Evolutionary conservation across 129 eudicot genomes (phyloP).

Genomic region (Scalesia atractyloides): DNA sequence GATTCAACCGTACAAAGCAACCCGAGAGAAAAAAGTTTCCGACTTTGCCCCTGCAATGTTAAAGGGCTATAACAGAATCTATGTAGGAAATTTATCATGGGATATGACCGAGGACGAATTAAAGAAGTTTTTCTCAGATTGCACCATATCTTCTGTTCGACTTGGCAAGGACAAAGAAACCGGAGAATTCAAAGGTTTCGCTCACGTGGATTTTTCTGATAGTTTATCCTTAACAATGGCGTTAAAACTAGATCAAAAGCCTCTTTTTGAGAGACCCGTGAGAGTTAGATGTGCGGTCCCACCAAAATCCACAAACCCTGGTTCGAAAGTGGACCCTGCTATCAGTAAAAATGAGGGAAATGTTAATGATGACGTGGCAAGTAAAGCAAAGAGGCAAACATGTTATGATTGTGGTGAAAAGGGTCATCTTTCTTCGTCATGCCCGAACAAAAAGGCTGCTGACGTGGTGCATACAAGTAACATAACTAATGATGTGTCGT

Average conservation of each 20-base stretch:
- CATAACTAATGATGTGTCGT: slow-evolving; percentile 5
- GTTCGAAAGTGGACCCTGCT: slow-evolving; percentile 28
- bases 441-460: slow-evolving; percentile 64
- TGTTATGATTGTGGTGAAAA: slow-evolving; percentile 64
- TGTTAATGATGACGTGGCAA: slow-evolving; percentile 14
- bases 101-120: slow-evolving; percentile 81
- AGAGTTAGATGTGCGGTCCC: slow-evolving; percentile 82
- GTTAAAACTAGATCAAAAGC: slow-evolving; percentile 71
- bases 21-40: slow-evolving; percentile 50
- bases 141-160: slow-evolving; percentile 65
- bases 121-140: slow-evolving; percentile 70
- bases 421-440: slow-evolving; percentile 62
- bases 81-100: slow-evolving; percentile 92
- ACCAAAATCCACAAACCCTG: slow-evolving; percentile 41
- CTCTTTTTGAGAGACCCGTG: slow-evolving; percentile 83
- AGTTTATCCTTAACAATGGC: slow-evolving; percentile 63
- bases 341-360: slow-evolving; percentile 14
- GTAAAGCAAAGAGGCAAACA: slow-evolving; percentile 27
- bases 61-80: slow-evolving; percentile 90
- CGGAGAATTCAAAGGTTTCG: slow-evolving; percentile 81
- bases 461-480: slow-evolving; percentile 23
- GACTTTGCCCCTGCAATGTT: slow-evolving; percentile 77
- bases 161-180: slow-evolving; percentile 94
- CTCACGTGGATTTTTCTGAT: slow-evolving; percentile 86
- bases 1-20: slow-evolving; percentile 80